Evolutionary conservation across 1,284 basidiomycete species (phyloP).

Genomic region (Puccinia novopanici): DNA sequence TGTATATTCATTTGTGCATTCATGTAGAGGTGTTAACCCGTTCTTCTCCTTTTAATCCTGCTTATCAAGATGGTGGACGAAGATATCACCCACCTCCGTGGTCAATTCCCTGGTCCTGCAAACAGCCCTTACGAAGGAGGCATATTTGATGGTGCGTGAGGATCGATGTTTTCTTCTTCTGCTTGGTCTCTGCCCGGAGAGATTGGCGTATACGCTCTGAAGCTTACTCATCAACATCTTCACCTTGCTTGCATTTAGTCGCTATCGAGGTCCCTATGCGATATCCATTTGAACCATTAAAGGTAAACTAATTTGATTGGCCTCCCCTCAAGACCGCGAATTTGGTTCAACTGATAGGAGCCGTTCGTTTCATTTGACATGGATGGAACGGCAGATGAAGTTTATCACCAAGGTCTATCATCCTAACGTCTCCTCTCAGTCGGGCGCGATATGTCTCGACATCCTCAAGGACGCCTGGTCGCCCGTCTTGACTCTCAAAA

Average conservation of each 20-base stretch:
- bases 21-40: not conserved
- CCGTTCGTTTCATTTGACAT: conserved; percentile 48
- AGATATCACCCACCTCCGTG: conserved; percentile 82
- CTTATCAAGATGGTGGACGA: conserved; percentile 59
- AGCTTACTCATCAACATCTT: not conserved
- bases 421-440: conserved; percentile 92
- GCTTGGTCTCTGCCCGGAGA: not conserved
- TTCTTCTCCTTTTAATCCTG: not conserved
- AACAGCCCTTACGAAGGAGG: conserved; percentile 94
- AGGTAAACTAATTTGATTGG: conserved; percentile 80
- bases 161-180: not conserved
- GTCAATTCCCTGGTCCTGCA: conserved; percentile 81
- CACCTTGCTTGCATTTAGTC: conserved; percentile 25
- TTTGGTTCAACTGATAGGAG: too few species aligned
- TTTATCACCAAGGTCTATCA: conserved; percentile 75
- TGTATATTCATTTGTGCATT: not conserved
- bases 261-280: conserved; percentile 51
- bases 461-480: conserved; percentile 86
- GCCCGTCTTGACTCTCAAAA: conserved; percentile 79
- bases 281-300: conserved; percentile 86
- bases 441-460: conserved; percentile 84
- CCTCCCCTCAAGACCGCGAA: not conserved
- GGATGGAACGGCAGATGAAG: conserved; percentile 51
- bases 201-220: not conserved
- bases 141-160: conserved; percentile 71